A percentile compares a stretch with the other conserved stretches of the same genome.
Evolutionary conservation across 2,329 filamentous ascomycete genomes (phyloP).

Genomic region (Pestalotiopsis sp.): DNA sequence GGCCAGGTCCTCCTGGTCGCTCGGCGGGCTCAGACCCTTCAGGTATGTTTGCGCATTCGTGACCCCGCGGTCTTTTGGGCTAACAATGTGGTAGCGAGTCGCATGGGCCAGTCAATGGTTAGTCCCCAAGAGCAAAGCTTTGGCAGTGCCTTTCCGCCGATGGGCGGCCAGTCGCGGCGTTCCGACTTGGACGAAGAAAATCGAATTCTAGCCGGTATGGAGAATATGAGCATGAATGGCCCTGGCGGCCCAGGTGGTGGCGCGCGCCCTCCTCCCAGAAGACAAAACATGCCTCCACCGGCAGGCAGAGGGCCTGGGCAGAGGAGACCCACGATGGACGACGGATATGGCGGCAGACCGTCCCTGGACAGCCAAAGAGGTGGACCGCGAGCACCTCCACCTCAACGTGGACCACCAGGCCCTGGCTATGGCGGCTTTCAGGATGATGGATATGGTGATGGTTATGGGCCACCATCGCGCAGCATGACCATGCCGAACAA

Average conservation of each 20-base stretch:
- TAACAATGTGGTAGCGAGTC: conserved; percentile 23
- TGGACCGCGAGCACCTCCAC: conserved; percentile 34
- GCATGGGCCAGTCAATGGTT: conserved; percentile 21
- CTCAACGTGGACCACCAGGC: conserved; percentile 32
- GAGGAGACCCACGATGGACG: conserved; percentile 35
- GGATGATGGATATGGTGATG: conserved; percentile 36
- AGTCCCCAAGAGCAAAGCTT: conserved; percentile 36
- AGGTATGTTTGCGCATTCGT: conserved; percentile 22
- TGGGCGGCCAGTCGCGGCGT: conserved; percentile 41
- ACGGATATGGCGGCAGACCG: conserved; percentile 28
- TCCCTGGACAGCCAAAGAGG: conserved; percentile 34
- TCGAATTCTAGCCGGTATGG: conserved; percentile 43
- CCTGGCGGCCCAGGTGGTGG: conserved; percentile 3
- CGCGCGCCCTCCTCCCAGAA: conserved; percentile 15
- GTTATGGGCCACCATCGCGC: conserved; percentile 54
- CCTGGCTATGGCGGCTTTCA: conserved; percentile 38
- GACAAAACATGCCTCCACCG: conserved; percentile 22
- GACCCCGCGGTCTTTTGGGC: conserved; percentile 4
- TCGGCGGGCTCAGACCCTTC: conserved; percentile 37
- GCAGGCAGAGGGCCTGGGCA: conserved; percentile 35
- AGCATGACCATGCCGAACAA: conserved; percentile 64
- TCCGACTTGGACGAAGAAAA: conserved; percentile 42
- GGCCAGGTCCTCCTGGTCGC: conserved; percentile 41
- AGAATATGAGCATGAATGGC: conserved; percentile 38
- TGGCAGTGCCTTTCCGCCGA: conserved; percentile 43